These are phyloP conservation scores for Cutaneotrichosporon curvatum DNA, from an alignment of 1,284 basidiomycete species.

Conservation along the genomic window DNA sequence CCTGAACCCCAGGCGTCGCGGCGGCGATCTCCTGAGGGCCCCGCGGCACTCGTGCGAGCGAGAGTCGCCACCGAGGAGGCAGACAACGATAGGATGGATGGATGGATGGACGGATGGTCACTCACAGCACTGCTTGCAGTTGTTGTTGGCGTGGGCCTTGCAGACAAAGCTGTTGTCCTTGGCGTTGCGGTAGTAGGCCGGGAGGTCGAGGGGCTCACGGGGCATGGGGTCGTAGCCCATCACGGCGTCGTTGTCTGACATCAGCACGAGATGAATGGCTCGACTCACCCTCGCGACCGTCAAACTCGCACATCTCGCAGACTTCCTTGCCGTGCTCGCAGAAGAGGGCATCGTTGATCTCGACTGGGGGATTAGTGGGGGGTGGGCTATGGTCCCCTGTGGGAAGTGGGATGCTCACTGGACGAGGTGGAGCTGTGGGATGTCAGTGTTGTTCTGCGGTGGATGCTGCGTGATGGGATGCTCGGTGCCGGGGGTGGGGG, in stretches of 20 bases:
- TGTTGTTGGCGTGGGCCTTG: slow-evolving; percentile 43
- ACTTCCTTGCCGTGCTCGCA: slow-evolving; percentile 47
- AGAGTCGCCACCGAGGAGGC: too few species aligned
- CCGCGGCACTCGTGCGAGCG: too few species aligned
- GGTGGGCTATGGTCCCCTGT: background rate
- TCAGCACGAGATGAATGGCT: background rate
- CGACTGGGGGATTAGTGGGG: slow-evolving; percentile 29
- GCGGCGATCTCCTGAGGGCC: too few species aligned
- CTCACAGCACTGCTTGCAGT: slow-evolving; percentile 46
- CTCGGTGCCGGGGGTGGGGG: background rate
- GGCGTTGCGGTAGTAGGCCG: slow-evolving; percentile 38
- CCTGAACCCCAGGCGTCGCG: too few species aligned
- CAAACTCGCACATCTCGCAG: slow-evolving; percentile 29
- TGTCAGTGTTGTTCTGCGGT: slow-evolving; percentile 1
- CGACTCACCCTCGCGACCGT: slow-evolving; percentile 23
- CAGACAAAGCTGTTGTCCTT: slow-evolving; percentile 44
- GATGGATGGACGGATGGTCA: too few species aligned
- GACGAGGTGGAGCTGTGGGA: slow-evolving; percentile 22
- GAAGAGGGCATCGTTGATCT: slow-evolving; percentile 48
- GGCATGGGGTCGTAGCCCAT: slow-evolving; percentile 42
- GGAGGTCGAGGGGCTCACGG: slow-evolving; percentile 39
- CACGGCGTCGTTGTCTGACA: slow-evolving; percentile 44
- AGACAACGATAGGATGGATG: too few species aligned
- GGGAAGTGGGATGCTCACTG: too few species aligned
- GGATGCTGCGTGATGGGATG: background rate